Evolutionary conservation across 306 rosid species (phyloP), one percentile per base, ranked within the genome.

Genomic region (Lathyrus oleraceus): DNA sequence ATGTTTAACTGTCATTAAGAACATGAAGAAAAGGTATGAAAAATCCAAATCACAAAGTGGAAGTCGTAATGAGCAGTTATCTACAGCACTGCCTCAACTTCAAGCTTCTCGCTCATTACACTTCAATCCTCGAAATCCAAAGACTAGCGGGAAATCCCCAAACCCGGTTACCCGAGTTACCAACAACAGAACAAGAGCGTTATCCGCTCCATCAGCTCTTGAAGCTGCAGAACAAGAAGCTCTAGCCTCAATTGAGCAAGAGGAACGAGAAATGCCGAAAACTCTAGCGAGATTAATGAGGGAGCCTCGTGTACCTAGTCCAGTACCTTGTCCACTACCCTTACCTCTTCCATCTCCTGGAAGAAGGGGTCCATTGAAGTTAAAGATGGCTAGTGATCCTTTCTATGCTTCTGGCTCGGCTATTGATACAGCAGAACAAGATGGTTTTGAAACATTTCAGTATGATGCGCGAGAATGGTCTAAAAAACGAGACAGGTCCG

Each of bases 171-270:
- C 48, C 32, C 60, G 15, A 10, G 60, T 53, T 53, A 4, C 32
- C 28, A 10, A 21, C 44, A 76, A 61, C 83, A 81, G 87, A 70
- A 16, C 77, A 28, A 68, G 92, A n/a, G 81, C 90, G 6, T 76
- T 87, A n/a, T 94, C 99, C 45, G 88, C 97, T 44, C 95, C 96
- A 14, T 86, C 95, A 3, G 69, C 92, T 61, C 89, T 90, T 63
- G 87, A 84, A 76, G 86, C 80, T 12, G 87, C 96, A 10, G 96
- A 87, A 65, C 83, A 85, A 73, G 86, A 80, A 49, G 79, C 82
- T 28, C 65, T 80, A 7, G 61, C 84, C 27, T 71, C 83, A 20
- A 49, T 56, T 65, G 91, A 87, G 73, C 78, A 80, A 13, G 89
- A 64, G 25, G 96, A 88, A 25, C 79, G 53, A 44, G 87, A 88